Percentiles rank a stretch among this genome's conserved stretches.
phyloP scores from a whole-genome alignment of 1,284 basidiomycete genomes.

The Cryptococcus sp. region DNA sequence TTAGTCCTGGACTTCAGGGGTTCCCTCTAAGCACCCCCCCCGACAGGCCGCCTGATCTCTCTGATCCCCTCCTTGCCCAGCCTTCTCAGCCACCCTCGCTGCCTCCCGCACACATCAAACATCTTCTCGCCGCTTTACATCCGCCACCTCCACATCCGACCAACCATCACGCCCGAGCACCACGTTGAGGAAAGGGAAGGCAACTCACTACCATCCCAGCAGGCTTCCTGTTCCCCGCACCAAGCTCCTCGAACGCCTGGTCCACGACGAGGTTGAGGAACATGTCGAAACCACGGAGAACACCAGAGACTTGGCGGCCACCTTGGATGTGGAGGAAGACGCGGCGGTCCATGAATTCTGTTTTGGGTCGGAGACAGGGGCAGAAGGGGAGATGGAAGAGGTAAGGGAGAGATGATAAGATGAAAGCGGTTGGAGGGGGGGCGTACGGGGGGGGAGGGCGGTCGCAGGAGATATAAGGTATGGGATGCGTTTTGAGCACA shows the following conservation, averaged over 20 bases:
- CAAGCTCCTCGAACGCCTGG: slow-evolving; percentile 87
- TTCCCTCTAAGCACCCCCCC: not conserved
- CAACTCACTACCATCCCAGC: slow-evolving; percentile 82
- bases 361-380: not conserved
- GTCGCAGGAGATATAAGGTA: not conserved
- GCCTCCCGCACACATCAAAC: not conserved
- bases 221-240: slow-evolving; percentile 80
- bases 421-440: not conserved
- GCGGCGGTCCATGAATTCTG: slow-evolving; percentile 97
- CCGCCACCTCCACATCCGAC: not conserved
- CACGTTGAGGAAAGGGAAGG: not conserved
- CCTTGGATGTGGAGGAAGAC: slow-evolving; percentile 94
- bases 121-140: not conserved
- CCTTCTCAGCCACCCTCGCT: not conserved
- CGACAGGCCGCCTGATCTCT: too few relatives aligned
- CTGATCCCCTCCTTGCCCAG: not conserved
- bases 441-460: not conserved
- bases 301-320: slow-evolving; percentile 90
- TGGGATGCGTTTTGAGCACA: not conserved
- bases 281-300: slow-evolving; percentile 95
- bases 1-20: too few relatives aligned
- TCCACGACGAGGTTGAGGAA: slow-evolving; percentile 98
- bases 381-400: not conserved
- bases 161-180: not conserved
- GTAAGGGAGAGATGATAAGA: not conserved